Evolutionary conservation across 441 rosid species (phyloP).

Genomic region (Euphorbia celastroides): DNA sequence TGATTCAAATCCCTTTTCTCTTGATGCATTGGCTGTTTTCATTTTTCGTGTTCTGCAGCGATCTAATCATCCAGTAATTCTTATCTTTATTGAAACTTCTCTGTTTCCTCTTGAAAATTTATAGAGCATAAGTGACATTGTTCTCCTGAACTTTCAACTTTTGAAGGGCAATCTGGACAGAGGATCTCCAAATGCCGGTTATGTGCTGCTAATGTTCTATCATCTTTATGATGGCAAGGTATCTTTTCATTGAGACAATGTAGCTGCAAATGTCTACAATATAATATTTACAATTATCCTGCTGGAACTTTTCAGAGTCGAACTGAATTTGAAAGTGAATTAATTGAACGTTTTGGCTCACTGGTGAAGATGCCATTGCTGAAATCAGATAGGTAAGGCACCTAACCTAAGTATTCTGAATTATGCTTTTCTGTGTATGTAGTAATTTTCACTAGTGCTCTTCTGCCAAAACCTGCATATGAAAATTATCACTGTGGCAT

Average conservation of each 20-base stretch:
- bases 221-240: constrained; percentile 97
- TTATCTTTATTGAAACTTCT: constrained; percentile 13
- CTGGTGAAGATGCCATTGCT: constrained; percentile 89
- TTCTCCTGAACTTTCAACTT: constrained; percentile 23
- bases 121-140: background rate
- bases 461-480: background rate
- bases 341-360: constrained; percentile 84
- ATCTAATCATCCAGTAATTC: constrained; percentile 76
- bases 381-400: constrained; percentile 64
- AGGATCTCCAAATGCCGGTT: constrained; percentile 80
- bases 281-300: background rate
- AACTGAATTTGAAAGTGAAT: constrained; percentile 75
- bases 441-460: background rate
- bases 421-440: background rate
- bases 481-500: background rate
- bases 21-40: constrained; percentile 90
- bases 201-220: constrained; percentile 92
- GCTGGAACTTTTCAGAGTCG: constrained; percentile 50
- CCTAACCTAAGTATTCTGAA: background rate
- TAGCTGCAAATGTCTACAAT: background rate
- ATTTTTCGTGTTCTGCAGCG: constrained; percentile 87
- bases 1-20: constrained; percentile 79
- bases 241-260: constrained; percentile 6
- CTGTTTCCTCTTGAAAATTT: constrained; percentile 6
- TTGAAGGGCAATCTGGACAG: constrained; percentile 91